Percentiles rank a stretch among this genome's conserved stretches.
These are phyloP conservation scores for Pisolithus albus DNA, from an alignment of 768 basidiomycete genomes.

Conservation along the genomic window DNA sequence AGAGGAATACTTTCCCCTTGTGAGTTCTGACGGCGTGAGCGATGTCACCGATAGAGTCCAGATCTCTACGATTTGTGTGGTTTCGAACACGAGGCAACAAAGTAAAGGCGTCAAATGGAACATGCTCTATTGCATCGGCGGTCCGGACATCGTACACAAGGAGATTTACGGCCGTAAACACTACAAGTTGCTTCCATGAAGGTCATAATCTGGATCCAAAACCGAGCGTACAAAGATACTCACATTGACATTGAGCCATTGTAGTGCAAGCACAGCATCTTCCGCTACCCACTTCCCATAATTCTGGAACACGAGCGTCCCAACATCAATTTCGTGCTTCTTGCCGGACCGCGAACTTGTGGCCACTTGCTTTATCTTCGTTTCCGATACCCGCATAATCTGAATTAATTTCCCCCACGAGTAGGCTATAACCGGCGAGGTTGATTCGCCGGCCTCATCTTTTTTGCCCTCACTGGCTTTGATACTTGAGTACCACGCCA, in stretches of 20 bases:
- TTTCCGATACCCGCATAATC: slow-evolving; percentile 62
- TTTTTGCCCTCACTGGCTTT: slow-evolving; percentile 17
- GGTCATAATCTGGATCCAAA: neutral
- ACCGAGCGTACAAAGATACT: slow-evolving; percentile 34
- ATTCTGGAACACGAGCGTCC: slow-evolving; percentile 58
- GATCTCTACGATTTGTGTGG: slow-evolving; percentile 13
- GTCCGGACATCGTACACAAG: slow-evolving; percentile 64
- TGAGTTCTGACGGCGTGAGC: slow-evolving; percentile 72
- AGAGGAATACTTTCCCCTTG: slow-evolving; percentile 84
- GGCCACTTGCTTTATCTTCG: slow-evolving; percentile 42
- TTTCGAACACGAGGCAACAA: slow-evolving; percentile 50
- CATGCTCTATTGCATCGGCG: slow-evolving; percentile 54
- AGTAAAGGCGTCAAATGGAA: slow-evolving; percentile 48
- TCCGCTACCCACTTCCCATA: slow-evolving; percentile 53
- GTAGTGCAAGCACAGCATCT: slow-evolving; percentile 61
- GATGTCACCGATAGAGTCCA: slow-evolving; percentile 36
- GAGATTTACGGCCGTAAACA: slow-evolving; percentile 50
- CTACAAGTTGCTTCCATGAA: slow-evolving; percentile 55
- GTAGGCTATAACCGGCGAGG: slow-evolving; percentile 68
- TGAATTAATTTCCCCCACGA: slow-evolving; percentile 73
- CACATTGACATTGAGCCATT: slow-evolving; percentile 88
- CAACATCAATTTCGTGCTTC: slow-evolving; percentile 50
- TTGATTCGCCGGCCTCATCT: slow-evolving; percentile 17
- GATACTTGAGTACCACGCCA: slow-evolving; percentile 82
- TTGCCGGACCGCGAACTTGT: slow-evolving; percentile 56